A percentile compares a stretch with the other conserved stretches of the same genome.
These are phyloP conservation scores for Xylaria sp. DNA, from an alignment of 2,329 filamentous ascomycete species.

Conservation along the genomic window DNA sequence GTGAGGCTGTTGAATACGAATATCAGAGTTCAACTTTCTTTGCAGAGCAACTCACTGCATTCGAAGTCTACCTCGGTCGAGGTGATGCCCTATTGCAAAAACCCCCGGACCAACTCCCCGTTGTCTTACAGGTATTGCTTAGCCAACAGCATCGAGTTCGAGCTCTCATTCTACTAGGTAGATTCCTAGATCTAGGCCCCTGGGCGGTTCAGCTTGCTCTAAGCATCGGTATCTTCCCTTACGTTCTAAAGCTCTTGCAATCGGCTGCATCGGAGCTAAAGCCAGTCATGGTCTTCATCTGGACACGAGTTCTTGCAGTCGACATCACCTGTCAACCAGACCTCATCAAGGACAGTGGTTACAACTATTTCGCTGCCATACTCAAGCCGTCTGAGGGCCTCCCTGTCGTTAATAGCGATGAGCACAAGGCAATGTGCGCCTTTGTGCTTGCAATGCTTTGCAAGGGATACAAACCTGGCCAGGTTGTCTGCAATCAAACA, in stretches of 20 bases:
- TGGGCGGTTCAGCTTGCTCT: slow-evolving; percentile 99
- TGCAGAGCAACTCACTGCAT: slow-evolving; percentile 94
- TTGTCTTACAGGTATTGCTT: slow-evolving; percentile 93
- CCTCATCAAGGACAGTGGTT: slow-evolving; percentile 94
- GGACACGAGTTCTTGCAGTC: slow-evolving; percentile 94
- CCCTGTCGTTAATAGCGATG: slow-evolving; percentile 86
- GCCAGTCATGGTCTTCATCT: slow-evolving; percentile 99
- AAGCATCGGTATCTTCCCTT: slow-evolving; percentile 98
- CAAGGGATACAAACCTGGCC: slow-evolving; percentile 91
- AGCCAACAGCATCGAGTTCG: slow-evolving; percentile 94
- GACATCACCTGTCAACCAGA: slow-evolving; percentile 94
- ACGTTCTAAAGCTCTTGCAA: slow-evolving; percentile 95
- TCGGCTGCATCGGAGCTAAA: slow-evolving; percentile 95
- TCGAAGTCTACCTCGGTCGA: slow-evolving; percentile 91
- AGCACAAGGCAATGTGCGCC: slow-evolving; percentile 98
- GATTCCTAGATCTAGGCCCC: slow-evolving; percentile 93
- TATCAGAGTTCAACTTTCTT: slow-evolving; percentile 97
- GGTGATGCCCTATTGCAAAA: slow-evolving; percentile 84
- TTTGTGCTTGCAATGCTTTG: slow-evolving; percentile 98
- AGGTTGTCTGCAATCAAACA: slow-evolving; percentile 88
- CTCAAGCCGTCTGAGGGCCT: slow-evolving; percentile 85
- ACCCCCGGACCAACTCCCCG: slow-evolving; percentile 92
- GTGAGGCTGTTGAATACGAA: slow-evolving; percentile 79
- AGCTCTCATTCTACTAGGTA: slow-evolving; percentile 88
- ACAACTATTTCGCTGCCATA: slow-evolving; percentile 95